phyloP scores from a whole-genome alignment of 1,139 yeast species.

The Geotrichum carabidarum region DNA sequence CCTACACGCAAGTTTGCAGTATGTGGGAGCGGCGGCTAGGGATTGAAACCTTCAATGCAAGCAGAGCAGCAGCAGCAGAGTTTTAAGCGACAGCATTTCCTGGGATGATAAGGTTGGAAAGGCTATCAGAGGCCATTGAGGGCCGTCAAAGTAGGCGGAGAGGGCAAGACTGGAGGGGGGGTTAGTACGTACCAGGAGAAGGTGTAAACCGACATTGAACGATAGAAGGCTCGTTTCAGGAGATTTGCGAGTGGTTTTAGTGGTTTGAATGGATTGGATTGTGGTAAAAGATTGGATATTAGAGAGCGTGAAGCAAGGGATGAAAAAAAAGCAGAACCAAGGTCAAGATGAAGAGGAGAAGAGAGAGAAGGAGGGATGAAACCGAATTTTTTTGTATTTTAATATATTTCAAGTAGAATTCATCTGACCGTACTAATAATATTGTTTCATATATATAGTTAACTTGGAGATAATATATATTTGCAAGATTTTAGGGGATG shows the following conservation, averaged over 20 bases:
- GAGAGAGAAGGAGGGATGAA: too few species aligned
- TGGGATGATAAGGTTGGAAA: neutral
- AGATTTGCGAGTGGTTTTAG: neutral
- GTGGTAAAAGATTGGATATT: neutral
- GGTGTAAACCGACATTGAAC: slow-evolving; percentile 8
- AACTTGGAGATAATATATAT: too few species aligned
- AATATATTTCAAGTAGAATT: neutral
- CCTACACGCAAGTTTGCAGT: too few species aligned
- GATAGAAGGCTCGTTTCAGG: neutral
- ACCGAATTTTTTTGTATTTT: neutral
- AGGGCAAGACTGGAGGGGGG: too few species aligned
- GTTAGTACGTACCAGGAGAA: slow-evolving; percentile 9
- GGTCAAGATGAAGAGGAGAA: neutral
- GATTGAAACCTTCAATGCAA: too few species aligned
- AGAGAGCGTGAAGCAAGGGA: neutral
- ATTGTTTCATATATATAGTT: too few species aligned
- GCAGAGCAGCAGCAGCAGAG: too few species aligned
- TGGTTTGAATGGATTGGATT: neutral
- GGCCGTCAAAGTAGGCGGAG: neutral
- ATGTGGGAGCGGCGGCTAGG: too few species aligned
- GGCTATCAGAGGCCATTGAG: neutral
- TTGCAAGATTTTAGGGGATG: too few species aligned
- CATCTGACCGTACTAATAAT: neutral
- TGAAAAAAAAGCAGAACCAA: neutral
- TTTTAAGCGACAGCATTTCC: too few species aligned